phyloP scores from a whole-genome alignment of 495 filamentous ascomycete species.

The Endocarpon pusillum region DNA sequence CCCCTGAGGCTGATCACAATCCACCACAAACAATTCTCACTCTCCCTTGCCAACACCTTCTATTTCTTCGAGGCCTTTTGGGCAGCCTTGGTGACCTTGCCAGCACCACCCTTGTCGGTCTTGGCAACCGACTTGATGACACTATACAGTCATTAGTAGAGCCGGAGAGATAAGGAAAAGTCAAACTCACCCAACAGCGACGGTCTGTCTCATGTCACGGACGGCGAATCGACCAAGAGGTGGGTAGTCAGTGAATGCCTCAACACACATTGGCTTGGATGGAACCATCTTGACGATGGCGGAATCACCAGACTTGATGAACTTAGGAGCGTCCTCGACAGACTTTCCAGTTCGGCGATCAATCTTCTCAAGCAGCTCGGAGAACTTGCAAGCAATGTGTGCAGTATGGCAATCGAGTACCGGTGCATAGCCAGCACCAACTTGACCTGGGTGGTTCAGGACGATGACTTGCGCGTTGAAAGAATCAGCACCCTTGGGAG shows the following conservation, averaged over 20 bases:
- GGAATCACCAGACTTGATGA: constrained; percentile 99
- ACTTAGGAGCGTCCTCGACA: constrained; percentile 79
- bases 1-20: background rate
- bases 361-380: constrained; percentile 98
- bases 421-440: constrained; percentile 96
- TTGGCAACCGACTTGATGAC: constrained; percentile 65
- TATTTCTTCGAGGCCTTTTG: constrained; percentile 56
- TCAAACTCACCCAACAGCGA: constrained; percentile 95
- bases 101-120: constrained; percentile 41
- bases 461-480: constrained; percentile 99
- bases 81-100: constrained; percentile 66
- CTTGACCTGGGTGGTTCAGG: constrained; percentile 99
- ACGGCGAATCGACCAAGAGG: constrained; percentile 98
- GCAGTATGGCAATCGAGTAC: constrained; percentile 99
- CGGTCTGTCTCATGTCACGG: constrained; percentile 80
- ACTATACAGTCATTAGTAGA: background rate
- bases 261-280: constrained; percentile 99
- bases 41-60: constrained; percentile 10
- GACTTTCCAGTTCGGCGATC: constrained; percentile 99
- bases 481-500: constrained; percentile 66
- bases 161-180: background rate
- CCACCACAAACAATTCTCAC: constrained; percentile 1
- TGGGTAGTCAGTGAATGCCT: constrained; percentile 98
- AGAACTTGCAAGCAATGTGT: constrained; percentile 99
- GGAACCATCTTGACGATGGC: constrained; percentile 99